Base-by-base conservation (phyloP, 345 rosid species). In the Limnanthes douglasii region DNA sequence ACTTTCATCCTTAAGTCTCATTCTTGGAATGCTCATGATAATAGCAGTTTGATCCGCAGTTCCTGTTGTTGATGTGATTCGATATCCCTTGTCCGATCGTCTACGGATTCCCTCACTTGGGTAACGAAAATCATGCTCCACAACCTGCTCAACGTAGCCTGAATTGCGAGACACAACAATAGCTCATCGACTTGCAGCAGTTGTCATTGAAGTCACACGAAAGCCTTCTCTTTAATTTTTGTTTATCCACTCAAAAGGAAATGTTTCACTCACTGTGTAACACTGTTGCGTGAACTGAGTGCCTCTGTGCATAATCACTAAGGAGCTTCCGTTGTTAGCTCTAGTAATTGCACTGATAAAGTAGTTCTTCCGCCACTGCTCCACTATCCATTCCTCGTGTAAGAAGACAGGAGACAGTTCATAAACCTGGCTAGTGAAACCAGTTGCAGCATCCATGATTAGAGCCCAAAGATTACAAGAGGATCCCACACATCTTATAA, bases 361-460 rank as follows among this genome's bases (percentile, higher is more conserved):
- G 51, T 68, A 90, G 64, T 70, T 77, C 63, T 80, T 84, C 47
- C 80, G 96, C 98, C 98, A 90, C 34, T 90, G 86, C 33, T 75
- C 96, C 98, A 90, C 84, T 57, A 90, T 90, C 98, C 98, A 90
- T 41, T 90, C 98, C 98, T 90, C 84, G 75, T 73, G 95, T 39
- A 90, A 63, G 59, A 90, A 90, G 24, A 73, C 53, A 1, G 70
- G 19, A 5, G 98, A 77, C 75, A 90, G 52, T 33, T 90, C 98
- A 61, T 77, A 77, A 47, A 85, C 94, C 64, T 90, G 94, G 21
- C 73, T 60, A 33, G 70, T 36, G 64, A 77, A 90, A 40, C 94
- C 94, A 1, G 98, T 90, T 46, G 96, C 95, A 9, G 96, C 98
- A 61, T 90, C 98, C 98, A 90, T 90, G 40, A 90, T 80, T 36